phyloP scores from a whole-genome alignment of 1,284 basidiomycete genomes.

The Pterulicium gracile region DNA sequence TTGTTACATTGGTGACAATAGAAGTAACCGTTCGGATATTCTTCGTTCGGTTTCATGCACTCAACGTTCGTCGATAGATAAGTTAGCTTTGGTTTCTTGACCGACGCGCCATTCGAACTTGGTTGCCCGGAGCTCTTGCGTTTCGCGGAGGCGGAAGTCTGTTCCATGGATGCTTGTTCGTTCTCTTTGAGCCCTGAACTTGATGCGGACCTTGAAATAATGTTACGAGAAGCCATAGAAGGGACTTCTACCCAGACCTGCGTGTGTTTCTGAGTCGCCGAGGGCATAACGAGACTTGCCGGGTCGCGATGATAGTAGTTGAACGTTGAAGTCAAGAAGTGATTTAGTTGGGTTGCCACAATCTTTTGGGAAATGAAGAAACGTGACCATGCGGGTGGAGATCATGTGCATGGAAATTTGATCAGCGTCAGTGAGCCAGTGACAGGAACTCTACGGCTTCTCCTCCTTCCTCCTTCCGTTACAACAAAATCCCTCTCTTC shows the following conservation, averaged over 20 bases:
- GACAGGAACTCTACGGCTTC: no score
- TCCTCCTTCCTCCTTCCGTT: conserved; percentile 11
- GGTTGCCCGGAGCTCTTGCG: not conserved
- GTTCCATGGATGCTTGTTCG: not conserved
- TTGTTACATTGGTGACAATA: conserved; percentile 63
- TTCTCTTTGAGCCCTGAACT: not conserved
- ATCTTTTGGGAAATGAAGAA: conserved; percentile 13
- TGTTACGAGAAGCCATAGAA: not conserved
- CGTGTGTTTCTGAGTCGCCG: conserved; percentile 3
- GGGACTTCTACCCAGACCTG: not conserved
- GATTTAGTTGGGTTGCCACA: conserved; percentile 12
- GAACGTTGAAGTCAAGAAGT: conserved; percentile 6
- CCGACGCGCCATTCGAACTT: not conserved
- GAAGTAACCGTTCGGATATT: conserved; percentile 11
- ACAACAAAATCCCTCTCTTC: conserved; percentile 12
- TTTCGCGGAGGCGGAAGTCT: not conserved
- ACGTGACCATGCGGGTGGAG: conserved; percentile 10
- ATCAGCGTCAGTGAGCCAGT: not conserved
- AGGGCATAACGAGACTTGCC: not conserved
- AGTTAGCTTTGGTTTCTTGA: not conserved
- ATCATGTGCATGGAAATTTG: conserved; percentile 14
- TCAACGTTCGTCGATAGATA: not conserved
- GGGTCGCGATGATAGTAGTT: conserved; percentile 6
- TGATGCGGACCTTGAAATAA: not conserved
- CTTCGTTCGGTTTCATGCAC: conserved; percentile 11